Conservation (phyloP, 2,329 filamentous ascomycete species). For the Mycosphaerella arachidis region DNA sequence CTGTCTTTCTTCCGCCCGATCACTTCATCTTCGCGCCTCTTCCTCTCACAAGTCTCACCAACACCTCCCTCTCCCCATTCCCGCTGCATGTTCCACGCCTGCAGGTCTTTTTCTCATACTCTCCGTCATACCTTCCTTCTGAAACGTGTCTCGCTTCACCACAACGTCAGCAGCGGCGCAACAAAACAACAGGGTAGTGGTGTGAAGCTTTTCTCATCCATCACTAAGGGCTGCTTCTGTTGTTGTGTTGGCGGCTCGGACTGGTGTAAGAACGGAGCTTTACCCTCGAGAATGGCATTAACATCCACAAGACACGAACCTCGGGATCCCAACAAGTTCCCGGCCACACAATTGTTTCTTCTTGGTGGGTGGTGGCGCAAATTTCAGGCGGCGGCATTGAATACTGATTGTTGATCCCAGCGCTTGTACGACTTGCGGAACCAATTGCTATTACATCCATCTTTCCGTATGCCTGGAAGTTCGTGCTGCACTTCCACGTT, state of each 20-base stretch:
- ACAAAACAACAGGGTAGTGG: background rate
- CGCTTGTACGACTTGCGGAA: conserved; percentile 87
- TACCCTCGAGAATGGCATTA: conserved; percentile 19
- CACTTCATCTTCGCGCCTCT: background rate
- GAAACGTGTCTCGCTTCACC: background rate
- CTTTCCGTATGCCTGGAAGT: conserved; percentile 84
- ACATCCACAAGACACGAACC: conserved; percentile 33
- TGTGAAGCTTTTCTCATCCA: background rate
- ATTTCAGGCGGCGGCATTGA: background rate
- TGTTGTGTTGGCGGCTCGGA: conserved; percentile 7
- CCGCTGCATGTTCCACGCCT: background rate
- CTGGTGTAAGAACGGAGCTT: conserved; percentile 24
- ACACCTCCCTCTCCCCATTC: background rate
- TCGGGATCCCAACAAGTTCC: conserved; percentile 70
- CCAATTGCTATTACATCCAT: conserved; percentile 90
- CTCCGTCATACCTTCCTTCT: background rate
- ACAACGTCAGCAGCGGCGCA: background rate
- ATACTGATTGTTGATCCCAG: conserved; percentile 43
- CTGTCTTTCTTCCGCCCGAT: background rate
- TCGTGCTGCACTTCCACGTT: conserved; percentile 71
- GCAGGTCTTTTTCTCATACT: background rate
- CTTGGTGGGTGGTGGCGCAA: conserved; percentile 58
- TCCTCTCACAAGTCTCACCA: background rate
- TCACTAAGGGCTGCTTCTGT: background rate
- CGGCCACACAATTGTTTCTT: conserved; percentile 74